phyloP scores from a whole-genome alignment of 1,284 basidiomycete species.

The Cutaneotrichosporon mucoides region DNA sequence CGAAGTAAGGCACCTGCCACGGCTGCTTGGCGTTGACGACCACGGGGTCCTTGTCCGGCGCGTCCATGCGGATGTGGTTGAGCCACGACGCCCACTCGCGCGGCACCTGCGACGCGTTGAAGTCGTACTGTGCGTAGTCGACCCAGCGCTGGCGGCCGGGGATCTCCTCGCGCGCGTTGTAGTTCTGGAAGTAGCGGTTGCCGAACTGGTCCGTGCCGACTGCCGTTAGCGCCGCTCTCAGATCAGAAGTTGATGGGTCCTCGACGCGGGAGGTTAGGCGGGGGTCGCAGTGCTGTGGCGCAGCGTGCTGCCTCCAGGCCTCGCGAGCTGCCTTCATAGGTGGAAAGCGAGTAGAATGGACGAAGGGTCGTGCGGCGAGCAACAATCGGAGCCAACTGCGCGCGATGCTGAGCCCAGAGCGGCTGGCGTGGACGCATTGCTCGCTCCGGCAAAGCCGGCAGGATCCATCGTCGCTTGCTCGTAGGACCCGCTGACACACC shows the following conservation, averaged over 20 bases:
- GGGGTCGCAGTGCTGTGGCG: background rate
- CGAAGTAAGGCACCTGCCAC: slow-evolving; percentile 59
- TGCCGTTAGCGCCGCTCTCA: slow-evolving; percentile 8
- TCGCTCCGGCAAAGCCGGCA: too few species aligned
- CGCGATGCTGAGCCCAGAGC: too few species aligned
- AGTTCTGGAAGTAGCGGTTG: slow-evolving; percentile 87
- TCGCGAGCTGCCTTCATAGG: too few species aligned
- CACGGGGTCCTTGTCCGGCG: slow-evolving; percentile 69
- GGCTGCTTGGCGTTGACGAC: slow-evolving; percentile 64
- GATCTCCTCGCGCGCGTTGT: slow-evolving; percentile 74
- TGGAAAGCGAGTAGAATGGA: too few species aligned
- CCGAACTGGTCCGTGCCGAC: slow-evolving; percentile 86
- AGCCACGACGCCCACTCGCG: slow-evolving; percentile 96
- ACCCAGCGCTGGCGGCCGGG: slow-evolving; percentile 93
- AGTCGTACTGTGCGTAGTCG: slow-evolving; percentile 82
- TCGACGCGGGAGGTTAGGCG: too few species aligned
- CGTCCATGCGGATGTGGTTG: slow-evolving; percentile 75
- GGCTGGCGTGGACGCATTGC: too few species aligned
- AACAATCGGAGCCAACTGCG: too few species aligned
- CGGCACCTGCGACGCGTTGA: slow-evolving; percentile 82
- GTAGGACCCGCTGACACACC: too few species aligned
- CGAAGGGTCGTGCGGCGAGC: too few species aligned
- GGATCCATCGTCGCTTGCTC: too few species aligned
- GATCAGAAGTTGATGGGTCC: background rate
- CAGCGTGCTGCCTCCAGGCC: background rate